Evolutionary conservation across 495 filamentous ascomycete species (phyloP).

Genomic region (Symbiotaphrina buchneri): DNA sequence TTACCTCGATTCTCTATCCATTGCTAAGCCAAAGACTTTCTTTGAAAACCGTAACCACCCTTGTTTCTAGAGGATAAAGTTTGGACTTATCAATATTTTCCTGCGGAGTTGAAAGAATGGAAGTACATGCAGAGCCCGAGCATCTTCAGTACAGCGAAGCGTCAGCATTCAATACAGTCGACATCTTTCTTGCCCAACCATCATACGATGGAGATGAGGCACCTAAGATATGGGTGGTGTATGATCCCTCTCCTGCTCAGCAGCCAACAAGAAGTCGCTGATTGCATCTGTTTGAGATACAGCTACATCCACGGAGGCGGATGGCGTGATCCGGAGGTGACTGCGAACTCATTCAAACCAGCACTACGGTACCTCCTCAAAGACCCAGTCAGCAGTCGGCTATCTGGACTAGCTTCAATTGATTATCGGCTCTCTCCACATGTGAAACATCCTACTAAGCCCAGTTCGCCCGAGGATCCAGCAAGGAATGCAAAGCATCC

Average conservation of each 20-base stretch:
- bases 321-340: slow-evolving; percentile 56
- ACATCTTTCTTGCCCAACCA: neutral
- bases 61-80: no score
- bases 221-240: slow-evolving; percentile 2
- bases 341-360: slow-evolving; percentile 23
- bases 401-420: slow-evolving; percentile 46
- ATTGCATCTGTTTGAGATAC: no score
- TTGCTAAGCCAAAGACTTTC: no score
- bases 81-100: no score
- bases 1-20: no score
- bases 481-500: slow-evolving; percentile 37
- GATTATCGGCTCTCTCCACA: slow-evolving; percentile 66
- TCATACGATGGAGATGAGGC: neutral
- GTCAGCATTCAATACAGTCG: slow-evolving; percentile 2
- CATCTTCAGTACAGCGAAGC: neutral
- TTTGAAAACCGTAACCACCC: no score
- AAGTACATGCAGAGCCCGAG: neutral
- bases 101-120: no score
- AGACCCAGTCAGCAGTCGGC: slow-evolving; percentile 2
- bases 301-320: slow-evolving; percentile 79
- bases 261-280: no score
- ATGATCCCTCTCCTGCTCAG: neutral
- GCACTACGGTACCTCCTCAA: slow-evolving; percentile 20
- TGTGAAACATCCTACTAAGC: slow-evolving; percentile 28
- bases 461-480: slow-evolving; percentile 10